Evolutionary conservation across 371 early-diverging fungal genomes (phyloP).

Genomic region (Rhizomucor miehei): DNA sequence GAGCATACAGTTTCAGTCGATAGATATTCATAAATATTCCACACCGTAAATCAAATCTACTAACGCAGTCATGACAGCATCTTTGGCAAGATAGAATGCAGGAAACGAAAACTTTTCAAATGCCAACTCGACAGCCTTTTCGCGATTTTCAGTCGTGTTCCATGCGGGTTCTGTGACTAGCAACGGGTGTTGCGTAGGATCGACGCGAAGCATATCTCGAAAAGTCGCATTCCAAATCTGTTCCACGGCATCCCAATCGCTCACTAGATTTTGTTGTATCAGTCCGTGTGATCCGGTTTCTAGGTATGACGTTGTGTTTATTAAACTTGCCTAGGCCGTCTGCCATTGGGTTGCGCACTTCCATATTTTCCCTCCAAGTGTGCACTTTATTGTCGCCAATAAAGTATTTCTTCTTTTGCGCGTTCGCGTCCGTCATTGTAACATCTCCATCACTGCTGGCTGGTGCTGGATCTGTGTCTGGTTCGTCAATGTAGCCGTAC

Average conservation of each 20-base stretch:
- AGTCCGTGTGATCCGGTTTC: background rate
- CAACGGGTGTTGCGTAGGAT: constrained; percentile 83
- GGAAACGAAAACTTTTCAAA: constrained; percentile 92
- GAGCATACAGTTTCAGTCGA: too few species aligned
- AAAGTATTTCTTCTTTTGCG: constrained; percentile 48
- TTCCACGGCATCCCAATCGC: constrained; percentile 93
- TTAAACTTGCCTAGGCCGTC: constrained; percentile 62
- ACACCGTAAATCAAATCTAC: too few species aligned
- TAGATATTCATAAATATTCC: too few species aligned
- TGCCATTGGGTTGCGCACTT: constrained; percentile 72
- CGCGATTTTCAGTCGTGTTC: constrained; percentile 78
- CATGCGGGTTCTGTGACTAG: constrained; percentile 90
- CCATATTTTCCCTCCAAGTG: constrained; percentile 76
- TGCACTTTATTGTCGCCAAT: constrained; percentile 81
- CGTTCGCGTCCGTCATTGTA: constrained; percentile 21
- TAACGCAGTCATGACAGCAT: constrained; percentile 90
- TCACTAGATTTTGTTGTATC: constrained; percentile 44
- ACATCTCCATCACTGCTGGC: constrained; percentile 32
- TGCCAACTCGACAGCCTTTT: constrained; percentile 86
- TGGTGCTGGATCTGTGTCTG: constrained; percentile 15
- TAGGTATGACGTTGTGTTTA: background rate
- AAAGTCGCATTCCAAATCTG: constrained; percentile 85
- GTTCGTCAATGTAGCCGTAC: constrained; percentile 28
- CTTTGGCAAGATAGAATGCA: constrained; percentile 90
- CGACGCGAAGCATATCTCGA: constrained; percentile 60